Evolutionary conservation across 768 basidiomycete species (phyloP), one percentile per base, ranked within the genome.

Genomic region (Tremella fuciformis): DNA sequence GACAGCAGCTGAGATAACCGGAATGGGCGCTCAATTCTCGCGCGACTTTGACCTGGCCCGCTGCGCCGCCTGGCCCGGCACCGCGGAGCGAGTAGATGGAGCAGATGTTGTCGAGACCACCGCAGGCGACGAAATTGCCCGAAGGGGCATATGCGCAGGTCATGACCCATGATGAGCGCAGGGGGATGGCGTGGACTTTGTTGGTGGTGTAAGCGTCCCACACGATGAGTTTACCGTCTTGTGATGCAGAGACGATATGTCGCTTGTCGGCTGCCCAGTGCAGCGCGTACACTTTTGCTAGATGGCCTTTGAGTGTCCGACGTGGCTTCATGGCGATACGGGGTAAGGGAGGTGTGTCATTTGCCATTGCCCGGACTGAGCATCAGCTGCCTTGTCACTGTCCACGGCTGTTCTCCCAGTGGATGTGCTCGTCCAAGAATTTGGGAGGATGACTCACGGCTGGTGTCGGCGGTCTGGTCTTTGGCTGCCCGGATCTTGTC

Each of bases 201-300:
- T 99, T 99, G 58, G 93, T 96, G n/a, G 94, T 98, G 79, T 98
- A 98, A 51, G 94, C 94, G 78, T 99, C 94, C 94, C 94, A 99
- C 54, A 99, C 94, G 75, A 99, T 98, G 59, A 99, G 84, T 79
- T 99, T 99, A 53, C 94, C 94, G 75, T 99, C 94, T 77, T 99
- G 94, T 1, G 94, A 98, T n/a, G 94, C 94, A 15, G 96, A 98
- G 37, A 99, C 94, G 60, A 99, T 85, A 81, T 99, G 94, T 70
- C 96, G 84, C 73, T 91, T 85, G 81, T 99, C 94, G 53, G 88
- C 86, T 34, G 94, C 88, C 96, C 96, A 99, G 78, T 99, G 96
- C 89, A 99, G 96, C 49, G 94, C 94, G 78, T 99, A 99, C 74
- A 99, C 98, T 83, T 99, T 99, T 62, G 94, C 94, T 53, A 99